A percentile compares a stretch with the other conserved stretches of the same genome.
These are phyloP conservation scores for Scheffersomyces parashehatae DNA, from an alignment of 1,139 yeast species.

Conservation along the genomic window DNA sequence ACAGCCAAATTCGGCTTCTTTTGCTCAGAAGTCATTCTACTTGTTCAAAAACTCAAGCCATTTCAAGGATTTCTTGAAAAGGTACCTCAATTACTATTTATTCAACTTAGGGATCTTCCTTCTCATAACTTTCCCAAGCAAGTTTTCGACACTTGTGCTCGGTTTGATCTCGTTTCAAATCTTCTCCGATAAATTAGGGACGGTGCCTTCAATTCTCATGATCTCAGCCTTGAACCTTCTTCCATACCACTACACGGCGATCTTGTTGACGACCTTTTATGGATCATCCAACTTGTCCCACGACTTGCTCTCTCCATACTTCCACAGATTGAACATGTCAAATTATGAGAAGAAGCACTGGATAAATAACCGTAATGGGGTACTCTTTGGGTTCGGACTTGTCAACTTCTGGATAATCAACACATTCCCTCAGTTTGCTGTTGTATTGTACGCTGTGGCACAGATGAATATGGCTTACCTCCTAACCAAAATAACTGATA, in stretches of 20 bases:
- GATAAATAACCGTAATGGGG: conserved; percentile 58
- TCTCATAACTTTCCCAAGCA: conserved; percentile 24
- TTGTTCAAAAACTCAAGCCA: conserved; percentile 13
- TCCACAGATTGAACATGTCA: conserved; percentile 48
- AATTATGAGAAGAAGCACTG: conserved; percentile 49
- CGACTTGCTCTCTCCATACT: conserved; percentile 55
- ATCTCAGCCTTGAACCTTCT: conserved; percentile 27
- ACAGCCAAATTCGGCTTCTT: neutral
- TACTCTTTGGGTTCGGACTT: conserved; percentile 60
- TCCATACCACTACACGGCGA: conserved; percentile 35
- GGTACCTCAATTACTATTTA: conserved; percentile 10
- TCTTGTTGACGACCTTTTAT: conserved; percentile 44
- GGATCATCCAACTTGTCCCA: conserved; percentile 46
- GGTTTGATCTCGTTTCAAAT: conserved; percentile 45
- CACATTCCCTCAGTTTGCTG: conserved; percentile 45
- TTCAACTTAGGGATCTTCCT: conserved; percentile 12
- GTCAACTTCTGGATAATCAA: conserved; percentile 46
- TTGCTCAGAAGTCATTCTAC: conserved; percentile 6
- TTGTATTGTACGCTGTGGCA: conserved; percentile 55
- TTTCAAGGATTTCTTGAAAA: conserved; percentile 12
- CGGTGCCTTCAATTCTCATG: conserved; percentile 41
- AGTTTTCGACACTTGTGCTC: conserved; percentile 40
- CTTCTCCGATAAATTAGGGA: conserved; percentile 48
- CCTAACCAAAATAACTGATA: conserved; percentile 54
- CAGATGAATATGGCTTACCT: conserved; percentile 57